Evolutionary conservation across 805 yeast species (phyloP).

Genomic region (Metschnikowia arizonensis): DNA sequence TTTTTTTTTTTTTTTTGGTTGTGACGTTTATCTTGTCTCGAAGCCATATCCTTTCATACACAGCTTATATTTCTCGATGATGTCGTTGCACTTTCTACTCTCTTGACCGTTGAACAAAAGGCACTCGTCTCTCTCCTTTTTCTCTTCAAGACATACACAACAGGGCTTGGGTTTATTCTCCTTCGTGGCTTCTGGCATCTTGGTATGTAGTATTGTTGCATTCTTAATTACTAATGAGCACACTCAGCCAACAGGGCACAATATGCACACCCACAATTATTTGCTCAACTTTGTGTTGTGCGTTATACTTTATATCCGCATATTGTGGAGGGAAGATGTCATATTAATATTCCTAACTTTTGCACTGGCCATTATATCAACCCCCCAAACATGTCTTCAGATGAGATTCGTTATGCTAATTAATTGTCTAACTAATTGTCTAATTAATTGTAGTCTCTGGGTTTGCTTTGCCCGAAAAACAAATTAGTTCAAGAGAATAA

Average conservation of each 20-base stretch:
- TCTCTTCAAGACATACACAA: slow-evolving; percentile 88
- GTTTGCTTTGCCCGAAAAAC: not conserved
- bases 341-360: too few relatives aligned
- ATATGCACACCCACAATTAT: slow-evolving; percentile 1
- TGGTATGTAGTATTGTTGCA: not conserved
- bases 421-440: not conserved
- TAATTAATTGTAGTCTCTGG: not conserved
- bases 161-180: slow-evolving; percentile 83
- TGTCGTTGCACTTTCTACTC: slow-evolving; percentile 69
- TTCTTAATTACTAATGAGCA: slow-evolving; percentile 1
- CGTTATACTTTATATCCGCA: too few relatives aligned
- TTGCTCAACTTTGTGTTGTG: too few relatives aligned
- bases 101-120: slow-evolving; percentile 79
- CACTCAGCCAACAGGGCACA: not conserved
- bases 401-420: not conserved
- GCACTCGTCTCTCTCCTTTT: slow-evolving; percentile 82
- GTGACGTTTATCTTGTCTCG: slow-evolving; percentile 30
- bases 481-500: not conserved
- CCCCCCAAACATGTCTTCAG: not conserved
- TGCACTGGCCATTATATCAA: not conserved
- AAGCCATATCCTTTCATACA: slow-evolving; percentile 96
- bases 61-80: slow-evolving; percentile 67
- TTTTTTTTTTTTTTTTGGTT: too few relatives aligned
- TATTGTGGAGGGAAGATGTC: too few relatives aligned
- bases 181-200: slow-evolving; percentile 14